phyloP scores from a whole-genome alignment of 305 asterid species.

The Fraxinus floribunda region DNA sequence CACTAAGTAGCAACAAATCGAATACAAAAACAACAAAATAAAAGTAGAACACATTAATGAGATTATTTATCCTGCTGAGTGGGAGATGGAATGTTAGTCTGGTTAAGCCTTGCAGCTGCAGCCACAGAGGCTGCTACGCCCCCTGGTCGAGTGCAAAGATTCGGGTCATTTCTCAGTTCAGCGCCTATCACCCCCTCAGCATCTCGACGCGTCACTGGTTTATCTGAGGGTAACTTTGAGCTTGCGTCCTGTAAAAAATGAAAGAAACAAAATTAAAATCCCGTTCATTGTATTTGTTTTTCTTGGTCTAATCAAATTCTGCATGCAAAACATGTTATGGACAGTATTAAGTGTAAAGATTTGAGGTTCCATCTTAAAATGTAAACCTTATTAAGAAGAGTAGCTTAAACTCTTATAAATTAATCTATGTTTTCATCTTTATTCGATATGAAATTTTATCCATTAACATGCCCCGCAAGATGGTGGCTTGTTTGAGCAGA shows the following conservation, averaged over 20 bases:
- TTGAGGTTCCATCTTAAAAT: too few species aligned
- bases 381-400: too few species aligned
- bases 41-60: not conserved
- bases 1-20: not conserved
- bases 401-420: too few species aligned
- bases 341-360: not conserved
- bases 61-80: not conserved
- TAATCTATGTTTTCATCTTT: too few species aligned
- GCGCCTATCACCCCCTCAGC: conserved; percentile 87
- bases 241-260: conserved; percentile 44
- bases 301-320: not conserved
- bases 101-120: conserved; percentile 91
- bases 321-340: not conserved
- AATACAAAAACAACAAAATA: not conserved
- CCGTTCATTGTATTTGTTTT: not conserved
- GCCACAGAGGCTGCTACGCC: conserved; percentile 92
- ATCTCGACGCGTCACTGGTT: conserved; percentile 65
- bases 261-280: not conserved
- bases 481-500: too few species aligned
- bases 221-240: conserved; percentile 52
- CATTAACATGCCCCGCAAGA: too few species aligned
- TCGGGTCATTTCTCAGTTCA: conserved; percentile 85
- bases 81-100: conserved; percentile 30
- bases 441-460: too few species aligned
- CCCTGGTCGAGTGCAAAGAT: conserved; percentile 82